Evolutionary conservation across 768 basidiomycete genomes (phyloP).

Genomic region (Mycena albidolilacea): DNA sequence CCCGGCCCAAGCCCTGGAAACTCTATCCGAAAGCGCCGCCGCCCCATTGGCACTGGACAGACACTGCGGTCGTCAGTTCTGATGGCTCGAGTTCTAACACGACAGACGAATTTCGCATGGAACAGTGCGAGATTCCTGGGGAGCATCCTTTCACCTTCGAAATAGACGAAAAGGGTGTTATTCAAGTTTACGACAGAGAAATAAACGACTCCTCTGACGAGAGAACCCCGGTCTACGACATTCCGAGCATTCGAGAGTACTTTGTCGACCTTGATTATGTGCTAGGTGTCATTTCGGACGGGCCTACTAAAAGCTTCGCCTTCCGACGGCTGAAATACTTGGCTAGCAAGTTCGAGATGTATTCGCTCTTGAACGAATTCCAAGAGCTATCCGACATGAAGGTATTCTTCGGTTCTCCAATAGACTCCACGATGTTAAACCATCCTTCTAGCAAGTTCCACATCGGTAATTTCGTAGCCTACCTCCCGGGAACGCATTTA

Average conservation of each 20-base stretch:
- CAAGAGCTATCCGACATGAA: slow-evolving; percentile 98
- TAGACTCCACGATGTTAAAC: not conserved
- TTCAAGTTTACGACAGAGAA: slow-evolving; percentile 78
- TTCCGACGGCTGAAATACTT: slow-evolving; percentile 93
- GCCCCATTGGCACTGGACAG: slow-evolving; percentile 95
- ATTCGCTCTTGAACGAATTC: slow-evolving; percentile 91
- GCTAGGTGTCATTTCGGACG: slow-evolving; percentile 92
- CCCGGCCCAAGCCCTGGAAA: slow-evolving; percentile 77
- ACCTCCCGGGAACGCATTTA: not conserved
- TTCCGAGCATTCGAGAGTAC: slow-evolving; percentile 93
- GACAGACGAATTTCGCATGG: slow-evolving; percentile 74
- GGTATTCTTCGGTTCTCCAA: slow-evolving; percentile 59
- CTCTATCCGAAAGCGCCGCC: slow-evolving; percentile 95
- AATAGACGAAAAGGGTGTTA: slow-evolving; percentile 87
- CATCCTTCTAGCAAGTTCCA: slow-evolving; percentile 74
- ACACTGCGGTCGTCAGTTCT: slow-evolving; percentile 62
- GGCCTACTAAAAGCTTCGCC: slow-evolving; percentile 96
- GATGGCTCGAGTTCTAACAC: slow-evolving; percentile 50
- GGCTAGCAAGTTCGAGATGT: slow-evolving; percentile 94
- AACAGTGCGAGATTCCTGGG: slow-evolving; percentile 82
- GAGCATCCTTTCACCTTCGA: slow-evolving; percentile 74
- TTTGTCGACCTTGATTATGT: slow-evolving; percentile 96
- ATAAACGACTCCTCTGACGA: slow-evolving; percentile 39
- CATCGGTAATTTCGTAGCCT: slow-evolving; percentile 71
- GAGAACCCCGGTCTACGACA: slow-evolving; percentile 76